Evolutionary conservation across 2,329 filamentous ascomycete genomes (phyloP).

Genomic region (Hymenoscyphus albidus): DNA sequence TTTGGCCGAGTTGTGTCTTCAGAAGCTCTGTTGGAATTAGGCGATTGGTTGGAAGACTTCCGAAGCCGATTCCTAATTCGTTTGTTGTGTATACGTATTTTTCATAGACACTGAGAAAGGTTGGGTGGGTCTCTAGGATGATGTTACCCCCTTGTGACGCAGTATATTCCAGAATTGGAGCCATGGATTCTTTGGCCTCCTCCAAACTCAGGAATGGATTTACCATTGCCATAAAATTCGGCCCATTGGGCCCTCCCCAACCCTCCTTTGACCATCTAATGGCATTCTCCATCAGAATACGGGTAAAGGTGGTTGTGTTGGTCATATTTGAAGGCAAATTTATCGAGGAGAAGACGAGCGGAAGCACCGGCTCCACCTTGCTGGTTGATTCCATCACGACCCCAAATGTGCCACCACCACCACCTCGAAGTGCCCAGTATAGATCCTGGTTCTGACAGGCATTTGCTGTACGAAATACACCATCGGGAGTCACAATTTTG

Average conservation of each 20-base stretch:
- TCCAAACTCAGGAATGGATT: too few relatives aligned
- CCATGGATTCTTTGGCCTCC: background rate
- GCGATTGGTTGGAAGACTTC: too few relatives aligned
- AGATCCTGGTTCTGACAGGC: constrained; percentile 42
- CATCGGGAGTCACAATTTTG: constrained; percentile 25
- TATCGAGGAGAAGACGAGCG: background rate
- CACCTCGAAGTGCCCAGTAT: constrained; percentile 49
- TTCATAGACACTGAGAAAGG: background rate
- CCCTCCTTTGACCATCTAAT: background rate
- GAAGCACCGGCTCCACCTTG: background rate
- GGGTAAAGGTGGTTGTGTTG: too few relatives aligned
- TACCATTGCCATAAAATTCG: too few relatives aligned
- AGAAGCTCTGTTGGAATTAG: too few relatives aligned
- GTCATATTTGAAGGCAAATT: background rate
- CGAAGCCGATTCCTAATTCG: background rate
- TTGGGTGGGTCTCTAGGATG: background rate
- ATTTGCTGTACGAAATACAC: constrained; percentile 42
- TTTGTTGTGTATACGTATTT: background rate
- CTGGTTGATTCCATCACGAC: constrained; percentile 35
- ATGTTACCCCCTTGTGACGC: background rate
- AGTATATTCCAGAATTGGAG: background rate
- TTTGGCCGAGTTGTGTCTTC: too few relatives aligned
- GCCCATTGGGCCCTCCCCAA: too few relatives aligned
- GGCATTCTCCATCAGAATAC: background rate
- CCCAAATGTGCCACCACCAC: constrained; percentile 43